Evolutionary conservation across 2,329 filamentous ascomycete genomes (phyloP), one percentile per base, ranked within the genome.

Genomic region (Colletotrichum somersetense): DNA sequence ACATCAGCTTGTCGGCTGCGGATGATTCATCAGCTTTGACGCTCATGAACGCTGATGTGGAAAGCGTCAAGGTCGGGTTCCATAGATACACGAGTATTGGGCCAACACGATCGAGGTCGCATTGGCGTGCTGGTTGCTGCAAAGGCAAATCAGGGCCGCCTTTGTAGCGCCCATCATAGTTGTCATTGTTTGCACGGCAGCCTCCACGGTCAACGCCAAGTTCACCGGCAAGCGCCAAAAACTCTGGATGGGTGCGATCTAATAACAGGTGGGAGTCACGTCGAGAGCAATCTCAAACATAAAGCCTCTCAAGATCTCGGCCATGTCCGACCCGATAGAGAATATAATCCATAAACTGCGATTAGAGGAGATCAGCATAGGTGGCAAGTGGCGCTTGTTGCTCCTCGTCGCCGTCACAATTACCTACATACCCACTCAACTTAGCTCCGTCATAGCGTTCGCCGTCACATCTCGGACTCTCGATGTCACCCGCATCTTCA

Each of bases 71-170:
- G 26, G 26, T 30, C 26, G 26, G 26, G 26, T 30, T 30, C 26
- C 3, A 30, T 3, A 30, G 26, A 30, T 30, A 2, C 26, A 30
- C 26, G 3, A 85, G 35, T 69, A 82, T 5, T 85, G 83, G 84
- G 82, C 79, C 0, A 81, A 76, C 50, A 63, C 79, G 0, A 71
- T 87, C 1, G 82, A 88, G 72, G 80, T 85, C 5, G 81, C 75
- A 5, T 65, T 89, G 1, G 83, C 83, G 0, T 82, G 83, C 59
- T 89, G 81, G 76, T 79, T 89, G 0, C 78, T 89, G 0, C 78
- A 87, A 26, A 75, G 74, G 5, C 81, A 87, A 35, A 61, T 73
- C 16, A 67, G 56, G 18, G 55, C 52, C 1, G 71, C 62, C 23
- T 73, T 71, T 42, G 38, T 71, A 16, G 67, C 71, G 16, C 71